These are phyloP conservation scores for Solanum chiquidenum DNA, from an alignment of 257 asterid species.

Conservation along the genomic window DNA sequence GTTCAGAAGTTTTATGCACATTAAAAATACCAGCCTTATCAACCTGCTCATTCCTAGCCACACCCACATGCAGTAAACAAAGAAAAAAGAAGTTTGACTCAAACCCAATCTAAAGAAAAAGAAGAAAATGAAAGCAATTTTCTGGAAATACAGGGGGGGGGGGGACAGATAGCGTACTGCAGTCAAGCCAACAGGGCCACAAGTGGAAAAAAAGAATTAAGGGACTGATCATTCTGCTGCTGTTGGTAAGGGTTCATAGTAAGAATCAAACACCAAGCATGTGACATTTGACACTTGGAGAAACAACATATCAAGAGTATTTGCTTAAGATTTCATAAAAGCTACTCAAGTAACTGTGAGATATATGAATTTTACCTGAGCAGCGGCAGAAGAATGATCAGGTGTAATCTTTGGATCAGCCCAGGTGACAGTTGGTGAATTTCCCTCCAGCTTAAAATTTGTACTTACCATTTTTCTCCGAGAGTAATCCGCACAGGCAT, in stretches of 20 bases:
- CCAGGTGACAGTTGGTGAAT: constrained; percentile 87
- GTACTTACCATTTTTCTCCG: constrained; percentile 59
- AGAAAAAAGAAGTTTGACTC: neutral
- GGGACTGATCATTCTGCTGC: neutral
- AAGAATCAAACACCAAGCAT: neutral
- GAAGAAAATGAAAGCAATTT: neutral
- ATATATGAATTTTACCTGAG: constrained; percentile 48
- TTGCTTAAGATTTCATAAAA: neutral
- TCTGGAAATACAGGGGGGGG: neutral
- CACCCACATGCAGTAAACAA: neutral
- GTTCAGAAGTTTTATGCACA: neutral
- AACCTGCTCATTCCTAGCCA: neutral
- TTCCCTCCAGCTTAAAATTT: constrained; percentile 70
- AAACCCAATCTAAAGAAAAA: neutral
- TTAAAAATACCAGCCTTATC: neutral
- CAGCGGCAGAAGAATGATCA: constrained; percentile 71
- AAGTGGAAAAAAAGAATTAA: neutral
- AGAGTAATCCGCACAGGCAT: constrained; percentile 94
- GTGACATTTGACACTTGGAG: neutral
- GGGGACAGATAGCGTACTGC: neutral
- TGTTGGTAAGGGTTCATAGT: neutral
- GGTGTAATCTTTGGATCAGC: constrained; percentile 85
- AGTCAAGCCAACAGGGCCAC: neutral
- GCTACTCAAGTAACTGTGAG: neutral
- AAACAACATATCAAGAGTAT: neutral